Base-by-base conservation (phyloP, 306 rosid species). In the Hylodesmum podocarpum region DNA sequence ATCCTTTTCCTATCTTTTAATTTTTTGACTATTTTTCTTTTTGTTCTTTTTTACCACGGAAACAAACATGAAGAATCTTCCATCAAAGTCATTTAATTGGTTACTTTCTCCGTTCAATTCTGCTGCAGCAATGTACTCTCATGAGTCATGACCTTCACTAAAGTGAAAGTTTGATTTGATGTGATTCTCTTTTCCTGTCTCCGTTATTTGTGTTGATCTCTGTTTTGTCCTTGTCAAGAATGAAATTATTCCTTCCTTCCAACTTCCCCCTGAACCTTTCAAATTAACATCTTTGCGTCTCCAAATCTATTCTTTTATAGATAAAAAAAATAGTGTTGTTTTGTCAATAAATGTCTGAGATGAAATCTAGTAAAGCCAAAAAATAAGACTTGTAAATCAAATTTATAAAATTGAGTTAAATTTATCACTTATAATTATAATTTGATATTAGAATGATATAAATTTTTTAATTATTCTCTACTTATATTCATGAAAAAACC, bases 51-150 rank as follows among this genome's bases (percentile, higher is more conserved):
- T 74, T 70, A 58, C 53, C 37, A 53, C 34, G 47, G 55, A 72
- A 69, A 80, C 86, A 81, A 82, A 84, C 85, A 51, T 82, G 4
- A n/a, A 86, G 88, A 84, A 88, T 86, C 76, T 90, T 80, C 71
- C 66, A 51, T 31, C 54, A 22, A 27, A 70, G 66, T 18, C 51
- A 24, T 72, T 37, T 55, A 19, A 68, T 73, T 68, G 33, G 77
- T 61, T 31, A 51, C 66, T 27, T 70, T 75, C 49, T 76, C 22
- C 49, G 1, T 67, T 75, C 58, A 14, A 39, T 41, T 39, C 65
- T 14, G 40, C 59, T 11, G 39, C 43, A 61, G 70, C 73, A 72
- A 50, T 21, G 63, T 58, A 76, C 81, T 78, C 39, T 28, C 43
- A 44, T 24, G 62, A 79, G 31, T 28, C 43, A 44, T 24, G 62